Conservation (phyloP, 768 basidiomycete genomes). For the Boletus subparvulus region DNA sequence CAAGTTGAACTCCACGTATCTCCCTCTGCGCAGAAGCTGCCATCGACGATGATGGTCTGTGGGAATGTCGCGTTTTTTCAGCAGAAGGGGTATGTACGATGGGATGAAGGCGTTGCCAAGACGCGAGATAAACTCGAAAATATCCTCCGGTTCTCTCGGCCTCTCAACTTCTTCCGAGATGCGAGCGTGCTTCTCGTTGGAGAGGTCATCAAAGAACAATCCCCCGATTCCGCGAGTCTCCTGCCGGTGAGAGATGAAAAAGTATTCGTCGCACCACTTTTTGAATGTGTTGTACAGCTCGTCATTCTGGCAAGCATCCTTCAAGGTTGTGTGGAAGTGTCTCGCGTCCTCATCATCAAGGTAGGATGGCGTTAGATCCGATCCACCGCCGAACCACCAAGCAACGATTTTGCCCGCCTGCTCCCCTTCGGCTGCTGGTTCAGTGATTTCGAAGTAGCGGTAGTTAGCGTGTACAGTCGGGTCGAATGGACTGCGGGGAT, state of each 20-base stretch:
- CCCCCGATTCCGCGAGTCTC: slow-evolving; percentile 93
- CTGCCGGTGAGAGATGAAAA: slow-evolving; percentile 82
- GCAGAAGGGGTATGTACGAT: slow-evolving; percentile 86
- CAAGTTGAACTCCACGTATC: slow-evolving; percentile 95
- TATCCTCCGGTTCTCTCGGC: slow-evolving; percentile 59
- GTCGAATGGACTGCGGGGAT: slow-evolving; percentile 90
- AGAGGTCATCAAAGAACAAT: slow-evolving; percentile 95
- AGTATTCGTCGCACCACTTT: slow-evolving; percentile 97
- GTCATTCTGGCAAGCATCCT: slow-evolving; percentile 72
- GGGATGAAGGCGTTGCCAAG: slow-evolving; percentile 83
- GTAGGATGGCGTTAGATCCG: slow-evolving; percentile 92
- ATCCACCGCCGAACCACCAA: slow-evolving; percentile 99
- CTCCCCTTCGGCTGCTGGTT: slow-evolving; percentile 39
- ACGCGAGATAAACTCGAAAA: slow-evolving; percentile 72
- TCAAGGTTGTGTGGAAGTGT: slow-evolving; percentile 83
- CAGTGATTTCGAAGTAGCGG: slow-evolving; percentile 93
- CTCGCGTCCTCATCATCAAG: slow-evolving; percentile 82
- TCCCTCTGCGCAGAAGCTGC: slow-evolving; percentile 88
- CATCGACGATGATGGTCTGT: slow-evolving; percentile 77
- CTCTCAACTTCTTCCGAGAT: slow-evolving; percentile 46
- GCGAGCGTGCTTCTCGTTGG: slow-evolving; percentile 61
- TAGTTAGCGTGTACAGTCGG: slow-evolving; percentile 97
- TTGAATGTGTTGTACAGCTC: slow-evolving; percentile 80
- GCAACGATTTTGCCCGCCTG: slow-evolving; percentile 60
- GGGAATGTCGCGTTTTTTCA: slow-evolving; percentile 55